phyloP scores from a whole-genome alignment of 116 monocot species.

The Papilionanthe hybrid region DNA sequence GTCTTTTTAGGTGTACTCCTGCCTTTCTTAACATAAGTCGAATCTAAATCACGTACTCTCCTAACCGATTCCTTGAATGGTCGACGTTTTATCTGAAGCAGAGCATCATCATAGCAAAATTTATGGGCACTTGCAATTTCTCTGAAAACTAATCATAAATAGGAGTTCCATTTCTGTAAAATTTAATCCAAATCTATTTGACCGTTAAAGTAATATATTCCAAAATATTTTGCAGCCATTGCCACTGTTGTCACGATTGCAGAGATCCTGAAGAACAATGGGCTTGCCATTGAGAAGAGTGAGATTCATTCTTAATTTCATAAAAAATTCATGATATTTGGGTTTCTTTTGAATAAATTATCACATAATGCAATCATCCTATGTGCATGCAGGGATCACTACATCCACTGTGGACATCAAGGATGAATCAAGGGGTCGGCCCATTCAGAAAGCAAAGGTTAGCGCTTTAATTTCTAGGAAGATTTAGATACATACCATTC shows the following conservation, averaged over 20 bases:
- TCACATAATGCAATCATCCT: neutral
- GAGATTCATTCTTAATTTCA: slow-evolving; percentile 18
- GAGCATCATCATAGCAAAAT: too few relatives aligned
- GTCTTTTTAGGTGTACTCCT: too few relatives aligned
- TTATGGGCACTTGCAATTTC: too few relatives aligned
- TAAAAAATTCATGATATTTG: neutral
- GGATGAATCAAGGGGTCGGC: slow-evolving; percentile 30
- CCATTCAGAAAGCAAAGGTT: slow-evolving; percentile 47
- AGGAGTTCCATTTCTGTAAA: too few relatives aligned
- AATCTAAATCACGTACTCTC: too few relatives aligned
- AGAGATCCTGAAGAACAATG: slow-evolving; percentile 34
- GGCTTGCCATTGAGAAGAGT: slow-evolving; percentile 35
- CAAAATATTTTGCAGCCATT: slow-evolving; percentile 21
- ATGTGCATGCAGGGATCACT: slow-evolving; percentile 22
- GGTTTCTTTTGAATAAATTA: neutral
- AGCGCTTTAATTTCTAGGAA: neutral
- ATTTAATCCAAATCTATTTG: neutral
- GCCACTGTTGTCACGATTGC: slow-evolving; percentile 32
- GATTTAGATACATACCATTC: neutral
- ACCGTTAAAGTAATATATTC: neutral
- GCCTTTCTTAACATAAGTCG: too few relatives aligned
- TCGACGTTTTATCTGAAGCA: too few relatives aligned
- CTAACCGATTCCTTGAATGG: too few relatives aligned
- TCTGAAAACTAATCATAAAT: too few relatives aligned
- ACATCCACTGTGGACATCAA: slow-evolving; percentile 42